Percentiles rank a stretch among this genome's conserved stretches.
phyloP scores from a whole-genome alignment of 352 stramenopile genomes.

The Phytopythium vexans region DNA sequence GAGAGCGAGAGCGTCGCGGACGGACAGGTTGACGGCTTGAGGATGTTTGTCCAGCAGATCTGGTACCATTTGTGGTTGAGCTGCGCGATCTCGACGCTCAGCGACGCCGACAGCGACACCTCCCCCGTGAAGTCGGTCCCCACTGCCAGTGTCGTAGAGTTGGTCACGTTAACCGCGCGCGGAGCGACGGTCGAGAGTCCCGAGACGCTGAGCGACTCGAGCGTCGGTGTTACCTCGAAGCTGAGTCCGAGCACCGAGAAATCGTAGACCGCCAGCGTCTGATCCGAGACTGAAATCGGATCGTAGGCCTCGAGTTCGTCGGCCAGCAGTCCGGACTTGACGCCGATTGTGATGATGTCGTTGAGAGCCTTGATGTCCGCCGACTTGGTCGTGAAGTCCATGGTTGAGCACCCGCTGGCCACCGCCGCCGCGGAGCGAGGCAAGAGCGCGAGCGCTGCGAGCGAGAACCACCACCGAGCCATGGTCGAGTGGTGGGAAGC shows the following conservation, averaged over 20 bases:
- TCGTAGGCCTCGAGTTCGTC: slow-evolving; percentile 15
- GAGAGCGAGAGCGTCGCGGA: slow-evolving; percentile 34
- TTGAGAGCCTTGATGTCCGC: slow-evolving; percentile 47
- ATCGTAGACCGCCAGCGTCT: slow-evolving; percentile 35
- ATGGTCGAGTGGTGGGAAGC: slow-evolving; percentile 2
- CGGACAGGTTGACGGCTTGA: slow-evolving; percentile 42
- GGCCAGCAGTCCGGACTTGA: slow-evolving; percentile 21
- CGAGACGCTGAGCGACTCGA: slow-evolving; percentile 42
- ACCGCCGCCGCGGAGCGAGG: slow-evolving; percentile 14
- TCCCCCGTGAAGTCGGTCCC: slow-evolving; percentile 41
- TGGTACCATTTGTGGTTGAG: slow-evolving; percentile 60
- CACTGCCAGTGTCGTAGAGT: slow-evolving; percentile 26
- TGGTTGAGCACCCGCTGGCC: slow-evolving; percentile 27
- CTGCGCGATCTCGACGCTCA: slow-evolving; percentile 49
- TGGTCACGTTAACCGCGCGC: slow-evolving; percentile 44
- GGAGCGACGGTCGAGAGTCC: slow-evolving; percentile 45
- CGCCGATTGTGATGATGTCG: slow-evolving; percentile 28
- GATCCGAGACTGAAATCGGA: slow-evolving; percentile 33
- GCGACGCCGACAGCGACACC: slow-evolving; percentile 27
- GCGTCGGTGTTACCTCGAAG: slow-evolving; percentile 49
- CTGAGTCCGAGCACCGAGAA: slow-evolving; percentile 42
- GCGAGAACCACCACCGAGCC: not conserved
- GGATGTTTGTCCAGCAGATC: slow-evolving; percentile 53
- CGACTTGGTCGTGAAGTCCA: slow-evolving; percentile 41
- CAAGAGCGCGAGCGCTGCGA: slow-evolving; percentile 10